Conservation (phyloP, 1,139 yeast species). For the Candida smagusa region DNA sequence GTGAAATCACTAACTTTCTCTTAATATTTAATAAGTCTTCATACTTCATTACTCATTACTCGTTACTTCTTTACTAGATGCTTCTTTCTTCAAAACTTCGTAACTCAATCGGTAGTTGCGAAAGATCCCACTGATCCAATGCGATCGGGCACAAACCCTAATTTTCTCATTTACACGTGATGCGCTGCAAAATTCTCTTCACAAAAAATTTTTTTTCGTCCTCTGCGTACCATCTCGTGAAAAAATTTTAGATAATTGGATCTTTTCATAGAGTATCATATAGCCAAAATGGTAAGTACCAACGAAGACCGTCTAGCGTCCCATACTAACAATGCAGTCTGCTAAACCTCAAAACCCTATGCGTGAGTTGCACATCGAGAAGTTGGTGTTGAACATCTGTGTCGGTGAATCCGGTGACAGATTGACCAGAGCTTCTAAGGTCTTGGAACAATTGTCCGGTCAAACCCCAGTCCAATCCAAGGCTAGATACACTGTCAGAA, state of each 20-base stretch:
- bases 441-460: conserved; percentile 99
- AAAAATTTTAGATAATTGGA: conserved; percentile 8
- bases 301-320: background rate
- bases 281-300: conserved; percentile 19
- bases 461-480: conserved; percentile 99
- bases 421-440: conserved; percentile 99
- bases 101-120: no score
- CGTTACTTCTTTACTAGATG: no score
- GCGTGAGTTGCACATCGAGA: conserved; percentile 99
- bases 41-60: no score
- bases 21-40: no score
- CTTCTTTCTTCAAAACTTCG: no score
- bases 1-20: no score
- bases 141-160: conserved; percentile 16
- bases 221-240: conserved; percentile 3
- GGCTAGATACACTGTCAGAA: conserved; percentile 99
- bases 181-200: conserved; percentile 3
- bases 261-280: conserved; percentile 8
- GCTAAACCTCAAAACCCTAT: conserved; percentile 58
- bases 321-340: conserved; percentile 11
- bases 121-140: no score
- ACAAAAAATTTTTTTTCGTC: conserved; percentile 3
- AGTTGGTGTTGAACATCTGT: conserved; percentile 98
- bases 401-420: conserved; percentile 99
- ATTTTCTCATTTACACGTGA: conserved; percentile 9